Evolutionary conservation across 441 rosid genomes (phyloP).

Genomic region (Erysimum cheiri): DNA sequence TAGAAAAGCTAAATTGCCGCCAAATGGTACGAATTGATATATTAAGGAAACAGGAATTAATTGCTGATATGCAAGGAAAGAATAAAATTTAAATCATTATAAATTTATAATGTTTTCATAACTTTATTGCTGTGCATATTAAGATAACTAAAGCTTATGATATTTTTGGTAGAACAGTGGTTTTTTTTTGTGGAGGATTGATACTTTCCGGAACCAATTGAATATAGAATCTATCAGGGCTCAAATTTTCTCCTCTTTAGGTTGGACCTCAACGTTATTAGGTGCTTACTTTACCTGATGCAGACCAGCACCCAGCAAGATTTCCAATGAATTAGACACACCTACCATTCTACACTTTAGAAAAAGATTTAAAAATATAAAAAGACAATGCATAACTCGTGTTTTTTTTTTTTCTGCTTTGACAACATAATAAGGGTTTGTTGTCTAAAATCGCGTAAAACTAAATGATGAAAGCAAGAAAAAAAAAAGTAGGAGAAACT

Average conservation of each 20-base stretch:
- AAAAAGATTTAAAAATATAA: neutral
- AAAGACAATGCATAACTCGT: slow-evolving; percentile 18
- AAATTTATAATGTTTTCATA: neutral
- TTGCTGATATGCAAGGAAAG: too few species aligned
- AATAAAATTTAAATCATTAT: neutral
- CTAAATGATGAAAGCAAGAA: slow-evolving; percentile 21
- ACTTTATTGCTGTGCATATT: neutral
- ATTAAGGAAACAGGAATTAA: neutral
- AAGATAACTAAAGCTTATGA: neutral
- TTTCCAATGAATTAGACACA: slow-evolving; percentile 9
- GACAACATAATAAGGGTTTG: neutral
- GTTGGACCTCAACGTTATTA: slow-evolving; percentile 18
- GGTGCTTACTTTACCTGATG: slow-evolving; percentile 22
- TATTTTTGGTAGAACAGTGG: neutral
- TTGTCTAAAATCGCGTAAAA: neutral
- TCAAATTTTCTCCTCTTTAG: neutral
- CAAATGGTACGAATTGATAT: neutral
- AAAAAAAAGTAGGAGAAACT: slow-evolving; percentile 8
- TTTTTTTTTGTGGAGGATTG: too few species aligned
- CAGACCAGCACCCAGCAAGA: slow-evolving; percentile 1
- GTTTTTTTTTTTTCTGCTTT: neutral
- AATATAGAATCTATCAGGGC: neutral
- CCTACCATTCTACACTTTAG: neutral
- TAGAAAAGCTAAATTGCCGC: neutral
- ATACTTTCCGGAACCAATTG: slow-evolving; percentile 7